These are phyloP conservation scores for Antitrichia curtipendula DNA, from an alignment of 225 moss, liverwort and hornwort species.

Conservation along the genomic window DNA sequence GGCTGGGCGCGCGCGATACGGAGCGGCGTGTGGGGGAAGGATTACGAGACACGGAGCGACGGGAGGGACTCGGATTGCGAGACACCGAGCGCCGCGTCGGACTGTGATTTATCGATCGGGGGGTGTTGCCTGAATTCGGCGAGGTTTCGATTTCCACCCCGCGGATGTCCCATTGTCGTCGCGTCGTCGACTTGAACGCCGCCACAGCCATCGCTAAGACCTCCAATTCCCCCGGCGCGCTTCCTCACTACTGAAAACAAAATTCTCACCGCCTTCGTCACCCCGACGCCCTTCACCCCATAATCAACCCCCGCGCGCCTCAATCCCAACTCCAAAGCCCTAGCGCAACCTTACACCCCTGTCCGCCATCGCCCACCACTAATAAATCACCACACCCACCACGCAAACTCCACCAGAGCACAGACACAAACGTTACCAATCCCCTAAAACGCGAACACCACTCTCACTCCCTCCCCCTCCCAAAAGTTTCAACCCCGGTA, in stretches of 20 bases:
- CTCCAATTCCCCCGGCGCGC: not conserved
- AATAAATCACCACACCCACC: not conserved
- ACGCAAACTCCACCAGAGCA: not conserved
- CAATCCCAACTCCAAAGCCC: not conserved
- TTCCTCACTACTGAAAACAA: not conserved
- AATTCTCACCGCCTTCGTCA: not conserved
- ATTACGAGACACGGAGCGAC: slow-evolving; percentile 1
- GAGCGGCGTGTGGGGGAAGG: slow-evolving; percentile 12
- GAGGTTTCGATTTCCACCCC: slow-evolving; percentile 39
- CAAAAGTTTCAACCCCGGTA: not conserved
- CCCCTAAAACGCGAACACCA: not conserved
- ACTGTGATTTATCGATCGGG: slow-evolving; percentile 12
- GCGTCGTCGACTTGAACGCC: slow-evolving; percentile 47
- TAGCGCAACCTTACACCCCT: not conserved
- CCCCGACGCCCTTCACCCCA: not conserved
- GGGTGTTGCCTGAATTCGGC: not conserved
- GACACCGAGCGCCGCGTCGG: slow-evolving; percentile 29
- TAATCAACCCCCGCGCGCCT: not conserved
- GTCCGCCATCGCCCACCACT: not conserved
- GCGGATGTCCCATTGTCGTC: slow-evolving; percentile 31
- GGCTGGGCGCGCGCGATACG: slow-evolving; percentile 19
- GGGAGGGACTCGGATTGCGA: slow-evolving; percentile 10
- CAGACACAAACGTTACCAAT: not conserved
- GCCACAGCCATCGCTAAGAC: slow-evolving; percentile 36
- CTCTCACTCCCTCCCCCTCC: not conserved